Base-by-base conservation (phyloP, 257 asterid genomes). In the Anisodus acutangulus region DNA sequence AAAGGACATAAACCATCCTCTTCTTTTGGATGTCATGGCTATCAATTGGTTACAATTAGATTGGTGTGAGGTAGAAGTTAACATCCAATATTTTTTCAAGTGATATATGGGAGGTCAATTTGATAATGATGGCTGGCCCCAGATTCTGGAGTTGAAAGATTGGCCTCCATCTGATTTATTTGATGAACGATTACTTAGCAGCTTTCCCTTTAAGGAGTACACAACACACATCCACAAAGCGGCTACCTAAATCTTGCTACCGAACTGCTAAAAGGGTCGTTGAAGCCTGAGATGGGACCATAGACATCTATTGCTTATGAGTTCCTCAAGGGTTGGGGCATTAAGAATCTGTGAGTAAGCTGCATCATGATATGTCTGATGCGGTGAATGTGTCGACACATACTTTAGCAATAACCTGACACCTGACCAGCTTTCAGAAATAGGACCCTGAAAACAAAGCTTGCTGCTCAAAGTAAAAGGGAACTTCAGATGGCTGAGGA, bases 161-260 rank as follows among this genome's bases (percentile, higher is more conserved):
- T 31, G 35, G 35, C 35, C 35, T 31, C 35, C 35, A 31, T 31
- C 35, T 31, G 35, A 31, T 31, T 31, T 31, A 31, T 1, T 31
- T 31, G 35, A 31, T 95, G 86, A 93, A 94, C 72, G 89, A 84
- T 81, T 94, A 63, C 98, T 91, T 76, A 85, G 85, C 58, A 90
- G 92, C 88, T 90, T 95, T 87, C 98, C 98, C 19, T 95, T 93
- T 85, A 95, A 95, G 90, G 95, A 87, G 63, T 94, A 92, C 82
- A 88, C 97, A 6, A 92, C 82, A 88, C 97, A 6, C 91, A 93
- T 87, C 97, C 97, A 53, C 83, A 62, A 17, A 13, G 63, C 79
- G 98, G 97, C 68, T 88, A 83, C 81, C 83, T 92, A 16, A 93
- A 95, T 86, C 92, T 95, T 35, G 93, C 98, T 82, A 86, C 47